These are phyloP conservation scores for Ogataea ganodermae DNA, from an alignment of 805 yeast species.

Conservation along the genomic window DNA sequence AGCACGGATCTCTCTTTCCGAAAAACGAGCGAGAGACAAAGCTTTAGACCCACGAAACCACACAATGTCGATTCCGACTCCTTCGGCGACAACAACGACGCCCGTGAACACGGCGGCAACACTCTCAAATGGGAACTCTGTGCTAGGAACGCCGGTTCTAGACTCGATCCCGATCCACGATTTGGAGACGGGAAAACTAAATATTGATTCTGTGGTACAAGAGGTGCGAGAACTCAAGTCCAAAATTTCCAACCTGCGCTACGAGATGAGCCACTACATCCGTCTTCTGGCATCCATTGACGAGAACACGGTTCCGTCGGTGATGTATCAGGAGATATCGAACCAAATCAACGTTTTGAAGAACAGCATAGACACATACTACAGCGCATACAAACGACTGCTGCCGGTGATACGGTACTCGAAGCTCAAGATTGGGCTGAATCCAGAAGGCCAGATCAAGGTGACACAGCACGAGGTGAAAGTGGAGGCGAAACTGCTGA, in stretches of 20 bases:
- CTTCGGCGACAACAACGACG: constrained; percentile 20
- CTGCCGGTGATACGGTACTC: constrained; percentile 53
- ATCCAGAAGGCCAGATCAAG: constrained; percentile 47
- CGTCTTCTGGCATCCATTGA: constrained; percentile 43
- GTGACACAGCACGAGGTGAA: constrained; percentile 28
- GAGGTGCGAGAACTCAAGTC: constrained; percentile 39
- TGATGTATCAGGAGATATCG: constrained; percentile 39
- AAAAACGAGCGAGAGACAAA: too few species aligned
- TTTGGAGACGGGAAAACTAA: constrained; percentile 42
- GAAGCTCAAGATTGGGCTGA: constrained; percentile 51
- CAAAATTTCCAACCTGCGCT: constrained; percentile 36
- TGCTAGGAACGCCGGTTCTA: constrained; percentile 12
- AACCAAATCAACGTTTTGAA: constrained; percentile 40
- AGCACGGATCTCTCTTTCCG: too few species aligned
- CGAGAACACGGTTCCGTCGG: constrained; percentile 45
- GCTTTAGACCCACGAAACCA: background rate
- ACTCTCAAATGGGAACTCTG: constrained; percentile 5
- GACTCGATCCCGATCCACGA: constrained; percentile 38
- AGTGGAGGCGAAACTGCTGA: constrained; percentile 21
- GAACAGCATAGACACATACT: constrained; percentile 43
- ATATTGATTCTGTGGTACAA: constrained; percentile 35
- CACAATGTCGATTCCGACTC: constrained; percentile 22
- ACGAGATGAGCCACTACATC: constrained; percentile 41
- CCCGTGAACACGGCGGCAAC: constrained; percentile 14
- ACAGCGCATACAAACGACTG: constrained; percentile 45